These are phyloP conservation scores for Colletotrichum aenigma DNA, from an alignment of 2,329 filamentous ascomycete species.

Conservation along the genomic window DNA sequence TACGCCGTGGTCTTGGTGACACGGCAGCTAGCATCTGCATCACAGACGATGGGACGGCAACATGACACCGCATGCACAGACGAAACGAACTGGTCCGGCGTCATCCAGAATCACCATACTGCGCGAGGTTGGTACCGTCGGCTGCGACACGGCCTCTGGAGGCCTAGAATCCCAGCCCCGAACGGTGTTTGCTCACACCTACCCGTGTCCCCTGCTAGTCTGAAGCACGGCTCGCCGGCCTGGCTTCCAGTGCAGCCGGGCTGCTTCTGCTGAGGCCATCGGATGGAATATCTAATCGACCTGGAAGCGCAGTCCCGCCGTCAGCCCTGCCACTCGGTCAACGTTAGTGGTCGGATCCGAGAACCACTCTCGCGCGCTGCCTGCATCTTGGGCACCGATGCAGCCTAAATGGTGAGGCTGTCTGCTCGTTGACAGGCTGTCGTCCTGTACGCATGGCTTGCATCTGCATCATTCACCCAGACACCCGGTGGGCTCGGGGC, in stretches of 20 bases:
- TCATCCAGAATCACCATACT: background rate
- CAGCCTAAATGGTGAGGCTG: constrained; percentile 24
- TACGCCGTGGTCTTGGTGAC: constrained; percentile 3
- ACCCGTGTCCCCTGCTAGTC: background rate
- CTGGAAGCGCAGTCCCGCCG: background rate
- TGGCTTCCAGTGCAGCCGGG: background rate
- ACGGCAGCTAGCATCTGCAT: constrained; percentile 1
- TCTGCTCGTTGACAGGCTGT: constrained; percentile 8
- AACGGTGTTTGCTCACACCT: background rate
- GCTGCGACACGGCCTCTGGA: background rate
- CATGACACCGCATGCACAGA: constrained; percentile 1
- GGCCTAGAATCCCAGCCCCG: background rate
- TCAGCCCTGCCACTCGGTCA: constrained; percentile 2
- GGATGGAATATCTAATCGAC: background rate
- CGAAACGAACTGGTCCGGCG: background rate
- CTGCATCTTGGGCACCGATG: constrained; percentile 21
- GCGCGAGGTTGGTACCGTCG: background rate
- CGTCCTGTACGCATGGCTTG: background rate
- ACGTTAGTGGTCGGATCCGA: background rate
- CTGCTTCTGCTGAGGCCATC: background rate
- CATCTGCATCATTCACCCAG: constrained; percentile 2
- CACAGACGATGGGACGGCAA: background rate
- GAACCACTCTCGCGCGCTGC: background rate
- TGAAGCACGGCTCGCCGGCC: background rate
- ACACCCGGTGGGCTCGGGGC: constrained; percentile 13